Evolutionary conservation across 73 alveolate species (phyloP).

Genomic region (Breviolum minutum): DNA sequence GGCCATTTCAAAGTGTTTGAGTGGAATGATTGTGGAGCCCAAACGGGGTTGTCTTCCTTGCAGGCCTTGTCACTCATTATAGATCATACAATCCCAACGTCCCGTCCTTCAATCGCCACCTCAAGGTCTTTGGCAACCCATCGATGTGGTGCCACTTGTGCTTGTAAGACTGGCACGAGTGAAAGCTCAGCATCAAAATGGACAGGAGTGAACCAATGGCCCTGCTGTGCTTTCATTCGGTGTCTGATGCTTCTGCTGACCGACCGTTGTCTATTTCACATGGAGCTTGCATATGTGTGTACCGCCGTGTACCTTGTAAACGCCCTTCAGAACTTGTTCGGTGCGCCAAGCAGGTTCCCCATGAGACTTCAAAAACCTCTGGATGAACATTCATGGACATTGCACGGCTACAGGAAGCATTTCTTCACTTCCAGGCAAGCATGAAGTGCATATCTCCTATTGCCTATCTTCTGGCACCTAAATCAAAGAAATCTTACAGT

Average conservation of each 20-base stretch:
- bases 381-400: background rate
- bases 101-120: constrained; percentile 83
- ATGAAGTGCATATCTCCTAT: no score
- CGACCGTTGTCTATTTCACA: background rate
- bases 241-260: background rate
- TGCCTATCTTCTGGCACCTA: no score
- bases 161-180: constrained; percentile 28
- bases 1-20: no score
- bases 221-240: background rate
- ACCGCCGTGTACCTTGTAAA: constrained; percentile 44
- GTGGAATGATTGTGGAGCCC: no score
- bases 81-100: no score
- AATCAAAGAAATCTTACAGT: no score
- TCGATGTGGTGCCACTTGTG: constrained; percentile 81
- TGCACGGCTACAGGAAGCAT: no score
- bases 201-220: background rate
- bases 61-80: no score
- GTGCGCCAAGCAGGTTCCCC: constrained; percentile 69
- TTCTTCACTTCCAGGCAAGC: no score
- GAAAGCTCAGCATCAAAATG: no score
- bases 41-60: no score
- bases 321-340: constrained; percentile 68
- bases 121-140: constrained; percentile 50
- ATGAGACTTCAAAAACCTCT: constrained; percentile 42
- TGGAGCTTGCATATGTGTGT: background rate